Conservation (phyloP, 148 eudicot genomes). For the Chenopodium berlandieri region DNA sequence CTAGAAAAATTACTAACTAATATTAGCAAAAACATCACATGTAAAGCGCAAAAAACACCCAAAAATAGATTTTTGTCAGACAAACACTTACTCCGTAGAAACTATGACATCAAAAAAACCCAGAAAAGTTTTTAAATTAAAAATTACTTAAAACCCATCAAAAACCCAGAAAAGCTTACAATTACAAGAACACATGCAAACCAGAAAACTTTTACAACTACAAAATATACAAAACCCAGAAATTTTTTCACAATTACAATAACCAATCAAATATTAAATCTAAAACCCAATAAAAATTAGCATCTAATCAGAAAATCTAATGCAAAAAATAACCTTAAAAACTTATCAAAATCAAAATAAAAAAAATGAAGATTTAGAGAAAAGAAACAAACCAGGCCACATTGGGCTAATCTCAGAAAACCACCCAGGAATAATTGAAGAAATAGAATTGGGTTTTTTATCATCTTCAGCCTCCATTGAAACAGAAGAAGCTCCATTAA, state of each 20-base stretch:
- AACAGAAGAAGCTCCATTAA: conserved; percentile 21
- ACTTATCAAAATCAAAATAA: background rate
- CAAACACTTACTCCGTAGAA: too few species aligned
- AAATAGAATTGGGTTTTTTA: conserved; percentile 29
- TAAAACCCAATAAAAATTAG: background rate
- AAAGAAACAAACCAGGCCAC: conserved; percentile 83
- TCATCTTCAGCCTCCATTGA: conserved; percentile 25
- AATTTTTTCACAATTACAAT: background rate
- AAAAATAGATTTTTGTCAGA: too few species aligned
- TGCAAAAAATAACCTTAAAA: background rate
- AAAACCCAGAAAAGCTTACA: background rate
- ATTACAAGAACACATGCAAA: background rate
- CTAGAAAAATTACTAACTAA: background rate
- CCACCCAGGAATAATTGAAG: conserved; percentile 89
- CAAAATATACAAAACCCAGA: background rate
- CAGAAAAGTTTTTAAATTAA: background rate
- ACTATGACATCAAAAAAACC: background rate
- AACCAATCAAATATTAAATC: background rate
- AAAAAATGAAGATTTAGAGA: background rate
- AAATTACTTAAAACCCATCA: background rate
- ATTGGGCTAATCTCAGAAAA: conserved; percentile 97
- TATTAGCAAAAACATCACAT: conserved; percentile 2
- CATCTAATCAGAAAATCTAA: conserved; percentile 1
- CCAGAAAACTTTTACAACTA: background rate
- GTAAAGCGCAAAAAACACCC: background rate